These are phyloP conservation scores for Prunus persica DNA, from an alignment of 306 rosid genomes.

Conservation along the genomic window DNA sequence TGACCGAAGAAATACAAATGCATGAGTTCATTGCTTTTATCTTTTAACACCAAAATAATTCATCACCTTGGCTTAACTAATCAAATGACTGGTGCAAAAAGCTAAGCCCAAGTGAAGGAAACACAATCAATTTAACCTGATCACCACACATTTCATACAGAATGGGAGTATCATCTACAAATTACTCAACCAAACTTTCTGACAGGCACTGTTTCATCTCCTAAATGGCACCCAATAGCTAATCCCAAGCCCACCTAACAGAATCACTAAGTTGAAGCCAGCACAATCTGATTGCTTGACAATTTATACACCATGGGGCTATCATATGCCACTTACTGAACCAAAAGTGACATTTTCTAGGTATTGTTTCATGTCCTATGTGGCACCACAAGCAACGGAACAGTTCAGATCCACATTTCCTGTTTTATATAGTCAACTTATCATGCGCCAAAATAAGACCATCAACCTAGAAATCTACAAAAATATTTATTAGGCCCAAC, in stretches of 20 bases:
- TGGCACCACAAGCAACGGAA: too few relatives aligned
- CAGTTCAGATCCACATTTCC: conserved; percentile 1
- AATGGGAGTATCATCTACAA: not conserved
- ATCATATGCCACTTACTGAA: not conserved
- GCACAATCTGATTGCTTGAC: not conserved
- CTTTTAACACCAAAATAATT: not conserved
- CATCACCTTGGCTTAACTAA: conserved; percentile 3
- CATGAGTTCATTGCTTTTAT: conserved; percentile 1
- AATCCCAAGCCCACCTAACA: not conserved
- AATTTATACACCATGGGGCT: not conserved
- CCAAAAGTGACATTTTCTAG: not conserved
- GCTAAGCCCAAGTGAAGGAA: not conserved
- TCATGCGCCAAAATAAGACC: not conserved
- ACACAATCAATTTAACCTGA: not conserved
- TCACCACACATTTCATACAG: not conserved
- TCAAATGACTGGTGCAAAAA: conserved; percentile 15
- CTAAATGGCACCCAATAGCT: not conserved
- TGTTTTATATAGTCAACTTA: not conserved
- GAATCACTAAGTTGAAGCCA: not conserved
- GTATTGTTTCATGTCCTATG: not conserved
- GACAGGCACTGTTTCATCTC: conserved; percentile 3
- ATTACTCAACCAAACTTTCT: not conserved
- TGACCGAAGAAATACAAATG: conserved; percentile 11
- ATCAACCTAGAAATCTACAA: too few relatives aligned
- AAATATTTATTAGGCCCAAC: not conserved